Percentiles rank a stretch among this genome's conserved stretches.
Evolutionary conservation across 2,329 filamentous ascomycete genomes (phyloP).

Genomic region (Colletotrichum australisinense): DNA sequence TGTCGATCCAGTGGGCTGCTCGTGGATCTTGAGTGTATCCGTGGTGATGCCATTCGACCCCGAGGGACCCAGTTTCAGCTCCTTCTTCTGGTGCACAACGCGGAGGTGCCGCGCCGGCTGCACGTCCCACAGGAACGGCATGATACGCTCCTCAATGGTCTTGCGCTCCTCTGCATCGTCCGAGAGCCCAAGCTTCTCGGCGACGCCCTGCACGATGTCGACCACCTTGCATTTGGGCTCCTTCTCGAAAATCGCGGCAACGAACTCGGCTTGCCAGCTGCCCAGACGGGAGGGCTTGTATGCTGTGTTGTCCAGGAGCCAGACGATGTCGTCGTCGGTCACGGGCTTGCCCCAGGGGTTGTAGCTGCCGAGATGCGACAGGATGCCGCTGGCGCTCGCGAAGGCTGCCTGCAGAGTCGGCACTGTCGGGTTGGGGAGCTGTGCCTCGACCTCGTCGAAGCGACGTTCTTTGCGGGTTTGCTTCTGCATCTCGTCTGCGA

Average conservation of each 20-base stretch:
- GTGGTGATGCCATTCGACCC: slow-evolving; percentile 78
- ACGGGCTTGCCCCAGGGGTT: slow-evolving; percentile 72
- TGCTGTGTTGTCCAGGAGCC: slow-evolving; percentile 92
- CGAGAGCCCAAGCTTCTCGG: slow-evolving; percentile 74
- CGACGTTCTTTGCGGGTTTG: slow-evolving; percentile 60
- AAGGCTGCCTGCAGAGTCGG: slow-evolving; percentile 43
- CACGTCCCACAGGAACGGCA: slow-evolving; percentile 83
- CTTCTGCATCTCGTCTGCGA: slow-evolving; percentile 59
- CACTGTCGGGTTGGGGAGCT: slow-evolving; percentile 52
- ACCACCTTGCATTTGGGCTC: slow-evolving; percentile 75
- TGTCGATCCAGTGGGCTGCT: slow-evolving; percentile 55
- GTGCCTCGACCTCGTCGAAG: slow-evolving; percentile 63
- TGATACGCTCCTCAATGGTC: slow-evolving; percentile 75
- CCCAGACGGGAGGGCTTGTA: slow-evolving; percentile 65
- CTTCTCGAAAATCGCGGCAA: slow-evolving; percentile 83
- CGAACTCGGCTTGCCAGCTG: slow-evolving; percentile 84
- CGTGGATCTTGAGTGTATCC: slow-evolving; percentile 67
- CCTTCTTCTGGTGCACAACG: slow-evolving; percentile 65
- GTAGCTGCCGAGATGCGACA: slow-evolving; percentile 61
- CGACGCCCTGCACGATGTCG: slow-evolving; percentile 76
- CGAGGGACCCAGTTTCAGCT: slow-evolving; percentile 74
- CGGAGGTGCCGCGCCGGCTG: slow-evolving; percentile 76
- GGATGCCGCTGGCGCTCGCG: slow-evolving; percentile 48
- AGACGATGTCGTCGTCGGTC: slow-evolving; percentile 77
- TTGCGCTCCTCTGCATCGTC: slow-evolving; percentile 67